Base-by-base conservation (phyloP, 805 yeast species). In the Dipodascopsis uninucleata region DNA sequence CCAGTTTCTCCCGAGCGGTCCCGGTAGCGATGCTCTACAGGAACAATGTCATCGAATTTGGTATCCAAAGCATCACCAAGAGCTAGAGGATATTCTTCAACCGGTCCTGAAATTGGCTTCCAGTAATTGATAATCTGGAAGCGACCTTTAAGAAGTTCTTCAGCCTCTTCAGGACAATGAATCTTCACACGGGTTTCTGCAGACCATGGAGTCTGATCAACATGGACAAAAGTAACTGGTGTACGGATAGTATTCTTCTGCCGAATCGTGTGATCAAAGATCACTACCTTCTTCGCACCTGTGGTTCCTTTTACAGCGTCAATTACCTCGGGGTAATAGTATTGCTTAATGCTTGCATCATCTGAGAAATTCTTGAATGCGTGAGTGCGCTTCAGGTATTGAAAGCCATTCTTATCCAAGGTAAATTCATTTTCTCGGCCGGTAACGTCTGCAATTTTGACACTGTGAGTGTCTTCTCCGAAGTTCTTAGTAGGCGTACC, bases 71-170 rank as follows among this genome's bases (percentile, higher is more conserved):
- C 56, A 37, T 56, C 59, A n/a, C 54, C 59, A 8, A 55, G 36
- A 9, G 57, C 59, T 12, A 56, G 47, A 14, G 59, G 59, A 16
- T 28, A 39, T 23, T 55, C 58, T 21, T 52, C 40, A 14, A 49
- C 50, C 28, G 52, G 40, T 14, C 48, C 49, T 21, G 39, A 33
- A 6, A 56, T 21, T 12, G 59, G 59, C 26, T 57, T 49, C 59
- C 59, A 56, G 42, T 55, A 58, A 39, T 56, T 56, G 26, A 56
- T 43, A n/a, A 56, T 45, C 39, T 55, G 59, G 32, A 52, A 47
- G n/a, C 59, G 44, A 10, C 44, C 32, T 22, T 35, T 41, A 14
- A 55, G 45, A 9, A 52, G 43, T 34, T 43, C 49, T 8, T 45
- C 58, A 12, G 53, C 54, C 3, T 42, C 48, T 5, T 55, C 57